Percentiles rank a stretch among this genome's conserved stretches.
phyloP scores from a whole-genome alignment of 1,284 basidiomycete species.

The Polyporus tsugae region DNA sequence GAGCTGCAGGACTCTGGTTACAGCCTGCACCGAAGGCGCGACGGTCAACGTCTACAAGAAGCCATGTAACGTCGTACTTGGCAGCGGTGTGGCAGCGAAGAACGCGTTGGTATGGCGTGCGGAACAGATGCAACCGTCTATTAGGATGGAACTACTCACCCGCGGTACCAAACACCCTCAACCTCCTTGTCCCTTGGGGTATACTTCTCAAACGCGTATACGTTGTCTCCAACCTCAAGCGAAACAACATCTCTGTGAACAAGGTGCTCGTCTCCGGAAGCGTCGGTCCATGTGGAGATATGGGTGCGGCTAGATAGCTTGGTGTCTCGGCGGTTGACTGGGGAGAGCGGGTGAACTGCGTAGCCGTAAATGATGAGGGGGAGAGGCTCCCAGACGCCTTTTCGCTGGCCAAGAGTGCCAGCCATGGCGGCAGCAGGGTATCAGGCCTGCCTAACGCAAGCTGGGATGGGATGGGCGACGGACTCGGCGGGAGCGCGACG shows the following conservation, averaged over 20 bases:
- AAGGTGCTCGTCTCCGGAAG: slow-evolving; percentile 69
- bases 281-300: slow-evolving; percentile 75
- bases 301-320: slow-evolving; percentile 67
- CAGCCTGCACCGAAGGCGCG: background rate
- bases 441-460: slow-evolving; percentile 14
- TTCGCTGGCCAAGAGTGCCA: slow-evolving; percentile 33
- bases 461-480: slow-evolving; percentile 10
- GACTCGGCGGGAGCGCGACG: slow-evolving; percentile 10
- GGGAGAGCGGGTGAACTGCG: slow-evolving; percentile 80
- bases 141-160: slow-evolving; percentile 61
- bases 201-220: slow-evolving; percentile 95
- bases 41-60: background rate
- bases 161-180: slow-evolving; percentile 88
- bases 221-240: slow-evolving; percentile 92
- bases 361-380: slow-evolving; percentile 86
- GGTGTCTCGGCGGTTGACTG: slow-evolving; percentile 72
- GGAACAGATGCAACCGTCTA: background rate
- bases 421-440: slow-evolving; percentile 29
- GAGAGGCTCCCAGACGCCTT: slow-evolving; percentile 79
- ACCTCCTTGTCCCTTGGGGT: slow-evolving; percentile 75
- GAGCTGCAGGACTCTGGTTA: background rate
- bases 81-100: slow-evolving; percentile 6
- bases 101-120: background rate
- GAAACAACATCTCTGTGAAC: slow-evolving; percentile 80
- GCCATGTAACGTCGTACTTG: background rate